Percentiles rank a stretch among this genome's conserved stretches.
phyloP scores from a whole-genome alignment of 768 basidiomycete genomes.

The Phylloporus rhodoxanthus region DNA sequence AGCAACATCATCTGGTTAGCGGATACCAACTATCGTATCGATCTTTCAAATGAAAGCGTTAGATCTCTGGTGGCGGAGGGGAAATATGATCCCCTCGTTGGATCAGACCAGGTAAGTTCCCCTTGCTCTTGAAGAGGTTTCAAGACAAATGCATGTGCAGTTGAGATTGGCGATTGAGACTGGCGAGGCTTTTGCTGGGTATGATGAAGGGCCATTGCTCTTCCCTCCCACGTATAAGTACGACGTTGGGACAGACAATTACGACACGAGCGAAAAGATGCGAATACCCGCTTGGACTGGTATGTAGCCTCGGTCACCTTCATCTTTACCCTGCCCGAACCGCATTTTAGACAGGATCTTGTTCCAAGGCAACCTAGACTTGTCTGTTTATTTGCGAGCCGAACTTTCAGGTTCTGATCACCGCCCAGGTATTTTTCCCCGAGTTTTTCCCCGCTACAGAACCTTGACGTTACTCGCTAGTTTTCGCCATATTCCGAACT shows the following conservation, averaged over 20 bases:
- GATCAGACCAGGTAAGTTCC: constrained; percentile 73
- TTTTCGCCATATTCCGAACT: constrained; percentile 78
- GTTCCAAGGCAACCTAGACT: constrained; percentile 73
- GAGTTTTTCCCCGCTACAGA: not conserved
- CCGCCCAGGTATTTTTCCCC: constrained; percentile 60
- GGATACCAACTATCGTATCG: constrained; percentile 93
- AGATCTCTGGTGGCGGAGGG: constrained; percentile 57
- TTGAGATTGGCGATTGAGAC: constrained; percentile 66
- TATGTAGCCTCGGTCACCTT: constrained; percentile 29
- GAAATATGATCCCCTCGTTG: constrained; percentile 68
- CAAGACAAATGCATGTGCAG: constrained; percentile 33
- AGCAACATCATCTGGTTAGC: constrained; percentile 93
- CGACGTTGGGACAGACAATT: constrained; percentile 72
- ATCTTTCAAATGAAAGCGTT: constrained; percentile 77
- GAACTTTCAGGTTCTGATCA: constrained; percentile 93
- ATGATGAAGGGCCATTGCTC: constrained; percentile 83
- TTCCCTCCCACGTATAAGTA: constrained; percentile 97
- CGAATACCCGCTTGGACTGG: constrained; percentile 98
- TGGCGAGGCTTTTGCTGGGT: constrained; percentile 73
- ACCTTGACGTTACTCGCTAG: constrained; percentile 33
- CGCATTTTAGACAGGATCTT: constrained; percentile 77
- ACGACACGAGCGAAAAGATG: constrained; percentile 95
- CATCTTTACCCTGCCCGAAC: constrained; percentile 3
- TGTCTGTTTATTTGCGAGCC: constrained; percentile 75
- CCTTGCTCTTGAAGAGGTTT: not conserved